Evolutionary conservation across 768 basidiomycete species (phyloP).

Genomic region (Boletus reticulatus): DNA sequence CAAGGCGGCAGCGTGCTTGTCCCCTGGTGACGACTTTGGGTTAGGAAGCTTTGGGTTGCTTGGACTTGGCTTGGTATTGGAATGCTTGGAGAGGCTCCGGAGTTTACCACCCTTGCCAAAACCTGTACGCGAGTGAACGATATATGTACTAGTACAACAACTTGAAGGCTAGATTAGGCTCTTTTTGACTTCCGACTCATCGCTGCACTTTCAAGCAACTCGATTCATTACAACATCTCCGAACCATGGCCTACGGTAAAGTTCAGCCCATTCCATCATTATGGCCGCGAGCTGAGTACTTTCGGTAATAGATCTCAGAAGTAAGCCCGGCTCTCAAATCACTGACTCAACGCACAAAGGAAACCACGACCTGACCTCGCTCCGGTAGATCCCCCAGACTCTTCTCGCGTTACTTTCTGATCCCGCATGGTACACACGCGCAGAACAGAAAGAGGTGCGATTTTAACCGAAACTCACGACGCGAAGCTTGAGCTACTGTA

Average conservation of each 20-base stretch:
- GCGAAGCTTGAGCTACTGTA: neutral
- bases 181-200: too few species aligned
- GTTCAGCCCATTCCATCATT: neutral
- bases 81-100: conserved; percentile 49
- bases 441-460: conserved; percentile 15
- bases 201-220: neutral
- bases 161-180: too few species aligned
- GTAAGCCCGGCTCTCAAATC: conserved; percentile 6
- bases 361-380: conserved; percentile 4
- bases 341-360: conserved; percentile 1
- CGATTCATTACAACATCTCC: neutral
- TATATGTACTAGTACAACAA: too few species aligned
- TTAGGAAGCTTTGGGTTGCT: conserved; percentile 68
- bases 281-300: conserved; percentile 3
- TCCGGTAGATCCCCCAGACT: conserved; percentile 8
- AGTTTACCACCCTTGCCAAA: conserved; percentile 24
- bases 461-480: neutral
- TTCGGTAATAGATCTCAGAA: conserved; percentile 9
- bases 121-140: neutral
- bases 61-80: conserved; percentile 56
- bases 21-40: conserved; percentile 39
- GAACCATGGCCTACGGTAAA: conserved; percentile 21
- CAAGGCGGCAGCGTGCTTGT: conserved; percentile 25
- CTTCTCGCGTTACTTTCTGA: neutral
- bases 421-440: neutral